Conservation (phyloP, 345 rosid species). For the Euphorbia tirucalli region DNA sequence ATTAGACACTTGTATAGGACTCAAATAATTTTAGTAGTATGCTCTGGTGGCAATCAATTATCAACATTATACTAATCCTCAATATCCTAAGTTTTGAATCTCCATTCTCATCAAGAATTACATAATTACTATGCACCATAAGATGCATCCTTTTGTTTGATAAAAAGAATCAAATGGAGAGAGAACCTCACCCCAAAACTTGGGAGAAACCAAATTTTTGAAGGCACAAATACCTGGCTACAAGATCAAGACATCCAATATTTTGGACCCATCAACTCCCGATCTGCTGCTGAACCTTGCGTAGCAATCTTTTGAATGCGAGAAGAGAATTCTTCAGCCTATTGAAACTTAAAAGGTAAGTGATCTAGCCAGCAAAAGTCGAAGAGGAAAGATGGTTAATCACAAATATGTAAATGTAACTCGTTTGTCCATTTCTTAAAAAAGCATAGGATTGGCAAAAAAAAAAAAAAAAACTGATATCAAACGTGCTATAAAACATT, state of each 20-base stretch:
- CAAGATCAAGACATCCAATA: constrained; percentile 63
- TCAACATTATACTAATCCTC: background rate
- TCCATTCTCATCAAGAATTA: background rate
- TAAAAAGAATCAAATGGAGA: background rate
- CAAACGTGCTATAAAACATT: too few species aligned
- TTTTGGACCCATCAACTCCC: constrained; percentile 56
- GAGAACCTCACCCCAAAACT: background rate
- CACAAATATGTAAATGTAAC: background rate
- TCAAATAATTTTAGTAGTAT: background rate
- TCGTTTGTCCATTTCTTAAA: background rate
- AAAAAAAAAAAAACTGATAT: too few species aligned
- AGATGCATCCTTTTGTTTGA: background rate
- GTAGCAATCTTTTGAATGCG: constrained; percentile 69
- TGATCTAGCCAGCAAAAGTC: background rate
- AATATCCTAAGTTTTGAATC: background rate
- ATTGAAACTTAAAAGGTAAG: constrained; percentile 27
- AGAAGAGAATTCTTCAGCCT: constrained; percentile 94
- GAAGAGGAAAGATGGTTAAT: background rate
- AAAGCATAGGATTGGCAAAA: background rate
- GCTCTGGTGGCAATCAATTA: background rate
- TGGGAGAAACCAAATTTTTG: background rate
- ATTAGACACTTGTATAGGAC: too few species aligned
- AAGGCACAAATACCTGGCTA: background rate
- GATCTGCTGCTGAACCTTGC: constrained; percentile 66
- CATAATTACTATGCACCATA: background rate